Conservation (phyloP, 2,329 filamentous ascomycete genomes). For the Cercospora canescens region DNA sequence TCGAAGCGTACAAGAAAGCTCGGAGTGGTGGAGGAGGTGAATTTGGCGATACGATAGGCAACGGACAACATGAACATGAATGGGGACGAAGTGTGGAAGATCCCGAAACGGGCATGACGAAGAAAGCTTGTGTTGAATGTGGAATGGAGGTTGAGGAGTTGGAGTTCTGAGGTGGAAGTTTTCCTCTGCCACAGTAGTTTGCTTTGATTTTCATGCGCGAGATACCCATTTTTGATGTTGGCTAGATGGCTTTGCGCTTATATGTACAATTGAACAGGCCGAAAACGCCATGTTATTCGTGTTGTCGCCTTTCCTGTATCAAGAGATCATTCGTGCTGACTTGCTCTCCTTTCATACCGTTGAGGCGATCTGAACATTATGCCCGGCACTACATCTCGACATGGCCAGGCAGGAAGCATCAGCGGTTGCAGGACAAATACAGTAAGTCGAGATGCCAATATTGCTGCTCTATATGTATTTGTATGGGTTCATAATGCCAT, state of each 20-base stretch:
- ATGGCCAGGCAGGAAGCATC: no score
- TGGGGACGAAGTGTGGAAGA: constrained; percentile 66
- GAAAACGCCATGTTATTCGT: no score
- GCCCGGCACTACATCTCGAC: no score
- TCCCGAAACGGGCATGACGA: constrained; percentile 67
- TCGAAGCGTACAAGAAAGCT: constrained; percentile 81
- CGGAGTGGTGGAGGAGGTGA: constrained; percentile 53
- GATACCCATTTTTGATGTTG: constrained; percentile 1
- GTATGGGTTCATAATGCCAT: constrained; percentile 98
- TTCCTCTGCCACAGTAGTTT: not conserved
- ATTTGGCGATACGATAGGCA: constrained; percentile 75
- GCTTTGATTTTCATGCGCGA: not conserved
- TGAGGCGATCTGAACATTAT: no score
- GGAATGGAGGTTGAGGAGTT: constrained; percentile 69
- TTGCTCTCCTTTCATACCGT: no score
- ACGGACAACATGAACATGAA: constrained; percentile 81
- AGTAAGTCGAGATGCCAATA: not conserved
- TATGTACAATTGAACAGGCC: no score
- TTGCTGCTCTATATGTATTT: constrained; percentile 70
- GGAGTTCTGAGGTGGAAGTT: constrained; percentile 50
- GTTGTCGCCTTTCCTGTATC: no score
- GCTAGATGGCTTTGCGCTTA: not conserved
- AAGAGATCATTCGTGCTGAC: no score
- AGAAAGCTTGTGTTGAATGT: constrained; percentile 71
- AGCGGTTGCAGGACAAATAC: no score